Conservation (phyloP, 176 grass and related monocot species). For the maize (Zea mays) region Zm-B73-REFERENCE-NAM-5.0 NC_050099.1:70447001-70447500, state of each 20-base stretch:
- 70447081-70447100: neutral
- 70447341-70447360: neutral
- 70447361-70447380: neutral
- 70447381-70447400: neutral
- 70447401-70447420: neutral
- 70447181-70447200: neutral
- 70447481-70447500: neutral
- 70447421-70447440: neutral
- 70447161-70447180: neutral
- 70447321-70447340: neutral
- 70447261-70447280: neutral
- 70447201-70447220: neutral
- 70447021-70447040: neutral
- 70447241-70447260: neutral
- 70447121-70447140: neutral
- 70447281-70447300: slow-evolving; percentile 6
- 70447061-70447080: neutral
- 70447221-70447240: neutral
- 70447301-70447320: neutral
- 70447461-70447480: slow-evolving; percentile 3
- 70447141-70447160: neutral
- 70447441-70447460: neutral
- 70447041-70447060: neutral
- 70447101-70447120: neutral
- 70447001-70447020: neutral